Evolutionary conservation across 73 alveolate species (phyloP), one percentile per base, ranked within the genome.

Genomic region (Stentor coeruleus): DNA sequence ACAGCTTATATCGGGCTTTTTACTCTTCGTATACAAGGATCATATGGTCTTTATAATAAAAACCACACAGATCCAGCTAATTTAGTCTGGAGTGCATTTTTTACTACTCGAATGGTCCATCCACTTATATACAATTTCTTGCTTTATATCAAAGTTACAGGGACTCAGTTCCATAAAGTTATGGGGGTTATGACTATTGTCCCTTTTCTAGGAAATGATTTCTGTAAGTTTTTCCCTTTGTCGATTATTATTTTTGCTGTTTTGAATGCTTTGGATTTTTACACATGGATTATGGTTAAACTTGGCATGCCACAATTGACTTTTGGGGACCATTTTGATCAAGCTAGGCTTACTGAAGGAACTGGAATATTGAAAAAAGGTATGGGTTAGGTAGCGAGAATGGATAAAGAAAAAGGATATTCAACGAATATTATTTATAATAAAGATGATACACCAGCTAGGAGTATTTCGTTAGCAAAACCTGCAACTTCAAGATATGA

Each of bases 1-100:
- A 39, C 59, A 30, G 38, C 58, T n/a, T 75, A 40, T 37, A 28
- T 75, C 3, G n/a, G 59, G 26, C 38, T 75, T 1, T 75, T 75
- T 66, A 75, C 26, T 1, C 26, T 75, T 6, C 15, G 3, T 75
- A 15, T 75, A n/a, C 26, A 31, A 39, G 72, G 72, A 1, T 20
- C 35, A 15, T 75, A 39, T 66, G 83, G 83, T 1, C 83, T 75
- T 75, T 75, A 75, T 33, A 39, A 28, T 3, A n/a, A 75, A 15
- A 37, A 75, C 39, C 83, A 75, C 26, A 75, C 83, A 75, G 83
- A 75, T 3, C 83, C 83, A 26, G 35, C 72, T 6, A 75, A 40
- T 75, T 66, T 75, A 6, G 38, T 40, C 15, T 75, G 59, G 74
- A 75, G 59, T n/a, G 72, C 83, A 14, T 39, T 75, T 37, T 20